These are phyloP conservation scores for Tulasnella sp. DNA, from an alignment of 768 basidiomycete genomes.

Conservation along the genomic window DNA sequence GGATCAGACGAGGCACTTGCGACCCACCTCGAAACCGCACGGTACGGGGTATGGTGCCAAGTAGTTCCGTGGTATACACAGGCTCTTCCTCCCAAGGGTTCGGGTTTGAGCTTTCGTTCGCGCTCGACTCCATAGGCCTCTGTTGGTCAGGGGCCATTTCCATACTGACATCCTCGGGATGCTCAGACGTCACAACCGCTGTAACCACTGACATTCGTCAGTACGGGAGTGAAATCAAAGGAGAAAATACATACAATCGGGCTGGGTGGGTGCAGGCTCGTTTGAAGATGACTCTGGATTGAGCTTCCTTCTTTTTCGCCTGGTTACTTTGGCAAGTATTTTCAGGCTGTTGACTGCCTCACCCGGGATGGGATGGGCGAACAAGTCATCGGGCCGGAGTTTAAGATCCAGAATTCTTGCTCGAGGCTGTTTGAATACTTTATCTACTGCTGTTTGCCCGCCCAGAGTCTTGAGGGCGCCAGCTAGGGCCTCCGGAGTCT, in stretches of 20 bases:
- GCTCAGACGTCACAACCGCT: not conserved
- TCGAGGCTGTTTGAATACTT: conserved; percentile 71
- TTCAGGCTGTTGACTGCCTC: conserved; percentile 77
- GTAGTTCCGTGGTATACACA: conserved; percentile 71
- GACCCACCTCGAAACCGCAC: conserved; percentile 86
- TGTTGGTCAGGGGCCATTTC: not conserved
- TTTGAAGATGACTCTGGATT: not conserved
- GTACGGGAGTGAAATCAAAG: not conserved
- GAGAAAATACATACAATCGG: not conserved
- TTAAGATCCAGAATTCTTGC: conserved; percentile 74
- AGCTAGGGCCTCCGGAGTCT: conserved; percentile 57
- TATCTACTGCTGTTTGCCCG: conserved; percentile 69
- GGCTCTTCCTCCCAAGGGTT: conserved; percentile 46
- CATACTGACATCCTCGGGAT: not conserved
- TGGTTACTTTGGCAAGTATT: conserved; percentile 82
- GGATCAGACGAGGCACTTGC: conserved; percentile 19
- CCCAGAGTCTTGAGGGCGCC: conserved; percentile 68
- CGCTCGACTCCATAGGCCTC: not conserved
- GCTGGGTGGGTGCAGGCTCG: not conserved
- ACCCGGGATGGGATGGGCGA: conserved; percentile 82
- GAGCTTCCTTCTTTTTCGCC: conserved; percentile 57
- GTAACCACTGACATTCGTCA: not conserved
- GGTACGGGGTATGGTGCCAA: conserved; percentile 79
- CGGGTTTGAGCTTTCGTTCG: not conserved
- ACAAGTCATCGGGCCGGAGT: conserved; percentile 72